Conservation (phyloP, 2,329 filamentous ascomycete genomes). For the Tetracladium maxilliforme region DNA sequence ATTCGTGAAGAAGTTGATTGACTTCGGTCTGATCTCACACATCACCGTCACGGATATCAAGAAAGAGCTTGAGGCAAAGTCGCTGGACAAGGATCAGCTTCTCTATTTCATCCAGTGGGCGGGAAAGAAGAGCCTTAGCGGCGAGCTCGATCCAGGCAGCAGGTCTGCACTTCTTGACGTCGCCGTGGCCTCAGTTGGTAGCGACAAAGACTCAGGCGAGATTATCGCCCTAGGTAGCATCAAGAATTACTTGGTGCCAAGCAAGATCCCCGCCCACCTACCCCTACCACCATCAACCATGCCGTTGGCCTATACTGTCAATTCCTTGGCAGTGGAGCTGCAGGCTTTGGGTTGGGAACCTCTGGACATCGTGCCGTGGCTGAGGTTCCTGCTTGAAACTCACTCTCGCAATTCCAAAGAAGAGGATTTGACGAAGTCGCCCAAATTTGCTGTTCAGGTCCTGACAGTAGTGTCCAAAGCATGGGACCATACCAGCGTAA, state of each 20-base stretch:
- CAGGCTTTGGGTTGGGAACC: slow-evolving; percentile 76
- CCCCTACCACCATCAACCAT: slow-evolving; percentile 73
- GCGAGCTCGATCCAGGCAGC: slow-evolving; percentile 56
- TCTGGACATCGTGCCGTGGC: slow-evolving; percentile 73
- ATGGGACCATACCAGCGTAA: slow-evolving; percentile 66
- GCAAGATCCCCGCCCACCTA: slow-evolving; percentile 65
- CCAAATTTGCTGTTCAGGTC: slow-evolving; percentile 63
- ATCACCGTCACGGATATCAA: slow-evolving; percentile 81
- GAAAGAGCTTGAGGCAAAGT: slow-evolving; percentile 66
- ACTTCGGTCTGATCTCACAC: slow-evolving; percentile 75
- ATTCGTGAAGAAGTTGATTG: slow-evolving; percentile 68
- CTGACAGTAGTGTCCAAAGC: slow-evolving; percentile 73
- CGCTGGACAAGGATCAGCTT: slow-evolving; percentile 65
- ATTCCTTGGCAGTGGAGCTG: slow-evolving; percentile 51
- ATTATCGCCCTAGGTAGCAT: slow-evolving; percentile 70
- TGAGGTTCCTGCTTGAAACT: slow-evolving; percentile 61
- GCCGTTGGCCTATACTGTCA: slow-evolving; percentile 68
- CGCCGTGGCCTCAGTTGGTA: slow-evolving; percentile 56
- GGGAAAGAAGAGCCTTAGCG: slow-evolving; percentile 52
- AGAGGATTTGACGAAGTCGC: slow-evolving; percentile 55
- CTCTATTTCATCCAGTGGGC: slow-evolving; percentile 77
- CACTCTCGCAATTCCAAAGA: slow-evolving; percentile 40
- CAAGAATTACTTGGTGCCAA: slow-evolving; percentile 58
- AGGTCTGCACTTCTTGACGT: slow-evolving; percentile 62
- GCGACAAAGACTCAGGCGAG: slow-evolving; percentile 43